Conservation (phyloP, 306 rosid genomes). For the Rosa multiflora region DNA sequence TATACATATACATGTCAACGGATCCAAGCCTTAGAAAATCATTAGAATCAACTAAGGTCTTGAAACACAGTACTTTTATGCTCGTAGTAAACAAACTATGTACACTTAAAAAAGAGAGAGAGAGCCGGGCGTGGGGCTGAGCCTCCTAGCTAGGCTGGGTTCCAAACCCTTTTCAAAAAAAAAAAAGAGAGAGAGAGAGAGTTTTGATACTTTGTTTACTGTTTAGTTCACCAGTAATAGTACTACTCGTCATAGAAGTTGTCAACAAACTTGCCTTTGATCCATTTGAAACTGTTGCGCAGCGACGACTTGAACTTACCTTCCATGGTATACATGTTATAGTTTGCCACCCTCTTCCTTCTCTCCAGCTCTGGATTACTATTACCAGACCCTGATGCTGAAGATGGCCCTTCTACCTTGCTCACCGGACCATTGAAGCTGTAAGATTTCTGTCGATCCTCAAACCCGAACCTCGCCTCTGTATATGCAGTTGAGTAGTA, state of each 20-base stretch:
- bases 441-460: constrained; percentile 45
- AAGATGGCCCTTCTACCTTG: constrained; percentile 34
- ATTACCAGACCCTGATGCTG: constrained; percentile 17
- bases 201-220: background rate
- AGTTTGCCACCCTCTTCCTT: constrained; percentile 53
- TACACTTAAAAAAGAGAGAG: background rate
- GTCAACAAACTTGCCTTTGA: constrained; percentile 56
- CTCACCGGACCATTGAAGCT: constrained; percentile 50
- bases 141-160: too few species aligned
- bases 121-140: too few species aligned
- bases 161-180: too few species aligned
- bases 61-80: background rate
- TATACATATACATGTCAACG: background rate
- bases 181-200: background rate
- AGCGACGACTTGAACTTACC: constrained; percentile 62
- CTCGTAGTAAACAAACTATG: background rate
- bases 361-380: constrained; percentile 54
- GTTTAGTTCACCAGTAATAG: background rate
- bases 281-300: constrained; percentile 64
- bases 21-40: constrained; percentile 1
- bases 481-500: constrained; percentile 30
- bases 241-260: constrained; percentile 28
- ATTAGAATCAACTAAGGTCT: background rate
- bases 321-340: constrained; percentile 55
- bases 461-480: constrained; percentile 37